Percentiles rank a stretch among this genome's conserved stretches.
These are phyloP conservation scores for Melampsora medusae DNA, from an alignment of 1,284 basidiomycete species.

Conservation along the genomic window DNA sequence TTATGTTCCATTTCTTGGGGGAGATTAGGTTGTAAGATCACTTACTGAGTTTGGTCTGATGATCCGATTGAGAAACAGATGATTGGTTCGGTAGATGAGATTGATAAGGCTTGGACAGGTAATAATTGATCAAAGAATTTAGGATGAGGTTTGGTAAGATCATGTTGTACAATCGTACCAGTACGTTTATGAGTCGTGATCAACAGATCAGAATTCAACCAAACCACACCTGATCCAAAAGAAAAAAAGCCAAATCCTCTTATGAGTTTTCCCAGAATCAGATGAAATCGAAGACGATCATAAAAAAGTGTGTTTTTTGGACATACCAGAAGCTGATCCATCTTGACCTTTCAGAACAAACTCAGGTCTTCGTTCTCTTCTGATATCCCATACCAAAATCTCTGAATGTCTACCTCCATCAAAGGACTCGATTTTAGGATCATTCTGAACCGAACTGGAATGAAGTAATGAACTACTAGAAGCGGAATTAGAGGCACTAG, in stretches of 20 bases:
- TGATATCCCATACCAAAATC: slow-evolving; percentile 39
- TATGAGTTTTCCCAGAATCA: neutral
- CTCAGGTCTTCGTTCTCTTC: slow-evolving; percentile 26
- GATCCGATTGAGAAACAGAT: slow-evolving; percentile 18
- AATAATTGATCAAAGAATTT: slow-evolving; percentile 29
- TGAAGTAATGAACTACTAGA: neutral
- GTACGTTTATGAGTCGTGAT: slow-evolving; percentile 29
- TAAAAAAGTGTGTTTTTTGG: neutral
- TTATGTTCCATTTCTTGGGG: neutral
- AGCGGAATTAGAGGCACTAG: neutral
- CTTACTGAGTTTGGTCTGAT: too few species aligned
- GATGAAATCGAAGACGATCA: too few species aligned
- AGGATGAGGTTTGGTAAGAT: slow-evolving; percentile 17
- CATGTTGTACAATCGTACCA: slow-evolving; percentile 35
- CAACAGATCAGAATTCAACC: slow-evolving; percentile 26
- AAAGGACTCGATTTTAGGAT: neutral
- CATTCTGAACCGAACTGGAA: neutral
- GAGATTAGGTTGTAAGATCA: neutral
- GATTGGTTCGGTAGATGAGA: slow-evolving; percentile 15
- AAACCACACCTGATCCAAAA: slow-evolving; percentile 18
- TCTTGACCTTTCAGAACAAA: slow-evolving; percentile 33
- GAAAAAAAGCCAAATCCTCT: neutral
- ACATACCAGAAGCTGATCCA: slow-evolving; percentile 31
- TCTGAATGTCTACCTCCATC: slow-evolving; percentile 31
- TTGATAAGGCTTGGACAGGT: slow-evolving; percentile 24